A percentile compares a stretch with the other conserved stretches of the same genome.
These are phyloP conservation scores for Leishmania lainsoni DNA, from an alignment of 208 protist species.

Conservation along the genomic window DNA sequence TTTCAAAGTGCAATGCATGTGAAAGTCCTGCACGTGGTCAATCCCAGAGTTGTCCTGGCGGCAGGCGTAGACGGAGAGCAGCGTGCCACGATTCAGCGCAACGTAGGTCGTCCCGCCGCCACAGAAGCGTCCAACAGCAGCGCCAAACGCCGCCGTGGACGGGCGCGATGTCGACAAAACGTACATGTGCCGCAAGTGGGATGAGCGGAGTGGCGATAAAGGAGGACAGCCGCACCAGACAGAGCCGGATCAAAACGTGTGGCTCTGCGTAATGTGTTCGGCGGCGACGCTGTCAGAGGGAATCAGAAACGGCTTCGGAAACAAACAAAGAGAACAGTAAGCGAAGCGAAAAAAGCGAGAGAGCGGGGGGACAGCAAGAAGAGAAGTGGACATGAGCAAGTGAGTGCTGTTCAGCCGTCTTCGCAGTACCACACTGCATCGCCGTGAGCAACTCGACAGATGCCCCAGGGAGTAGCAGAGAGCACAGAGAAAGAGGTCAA, in stretches of 20 bases:
- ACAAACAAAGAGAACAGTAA: neutral
- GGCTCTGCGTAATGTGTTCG: neutral
- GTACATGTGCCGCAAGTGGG: slow-evolving; percentile 16
- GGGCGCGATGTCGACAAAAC: slow-evolving; percentile 57
- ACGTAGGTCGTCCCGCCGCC: slow-evolving; percentile 29
- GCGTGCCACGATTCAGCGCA: slow-evolving; percentile 57
- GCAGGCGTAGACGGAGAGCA: slow-evolving; percentile 51
- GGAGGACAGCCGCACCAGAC: neutral
- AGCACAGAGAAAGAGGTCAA: neutral
- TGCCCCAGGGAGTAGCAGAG: neutral
- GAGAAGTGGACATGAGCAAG: neutral
- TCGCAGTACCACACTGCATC: neutral
- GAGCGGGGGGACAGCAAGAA: neutral
- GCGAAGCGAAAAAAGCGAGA: neutral
- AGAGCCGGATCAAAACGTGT: neutral
- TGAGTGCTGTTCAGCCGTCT: too few relatives aligned
- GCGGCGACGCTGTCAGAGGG: neutral
- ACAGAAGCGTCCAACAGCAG: slow-evolving; percentile 44
- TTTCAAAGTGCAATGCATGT: slow-evolving; percentile 65
- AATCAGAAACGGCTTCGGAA: neutral
- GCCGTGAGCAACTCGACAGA: neutral
- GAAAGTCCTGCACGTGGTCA: slow-evolving; percentile 55
- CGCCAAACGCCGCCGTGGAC: slow-evolving; percentile 53
- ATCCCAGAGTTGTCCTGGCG: slow-evolving; percentile 11
- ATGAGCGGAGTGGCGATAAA: slow-evolving; percentile 10